Percentiles rank a stretch among this genome's conserved stretches.
phyloP scores from a whole-genome alignment of 352 stramenopile genomes.

The Phytophthora kernoviae region DNA sequence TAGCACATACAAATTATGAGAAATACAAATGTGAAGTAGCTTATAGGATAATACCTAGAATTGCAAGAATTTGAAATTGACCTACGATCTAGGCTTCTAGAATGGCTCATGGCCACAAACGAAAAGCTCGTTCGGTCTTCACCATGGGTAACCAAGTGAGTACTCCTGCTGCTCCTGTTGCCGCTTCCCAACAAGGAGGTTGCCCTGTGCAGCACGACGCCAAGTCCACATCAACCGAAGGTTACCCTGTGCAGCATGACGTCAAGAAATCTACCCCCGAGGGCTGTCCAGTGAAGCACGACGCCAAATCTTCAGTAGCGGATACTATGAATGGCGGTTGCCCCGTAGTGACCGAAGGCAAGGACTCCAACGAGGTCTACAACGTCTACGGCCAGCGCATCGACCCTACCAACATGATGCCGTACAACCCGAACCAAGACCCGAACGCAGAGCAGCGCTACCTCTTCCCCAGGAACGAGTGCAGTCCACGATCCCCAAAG shows the following conservation, averaged over 20 bases:
- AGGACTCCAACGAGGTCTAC: constrained; percentile 86
- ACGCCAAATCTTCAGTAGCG: constrained; percentile 29
- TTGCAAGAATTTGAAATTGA: too few species aligned
- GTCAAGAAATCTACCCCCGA: constrained; percentile 28
- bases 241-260: constrained; percentile 68
- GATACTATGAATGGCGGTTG: constrained; percentile 49
- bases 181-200: constrained; percentile 18
- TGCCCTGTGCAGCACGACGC: constrained; percentile 66
- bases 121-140: not conserved
- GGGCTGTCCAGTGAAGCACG: constrained; percentile 78
- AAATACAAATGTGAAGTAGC: not conserved
- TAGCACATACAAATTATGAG: constrained; percentile 1
- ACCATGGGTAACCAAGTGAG: constrained; percentile 78
- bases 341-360: constrained; percentile 52
- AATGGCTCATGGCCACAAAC: constrained; percentile 9
- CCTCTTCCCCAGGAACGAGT: constrained; percentile 93
- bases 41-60: too few species aligned
- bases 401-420: constrained; percentile 99
- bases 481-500: constrained; percentile 96
- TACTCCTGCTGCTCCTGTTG: constrained; percentile 24
- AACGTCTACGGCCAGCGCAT: constrained; percentile 98
- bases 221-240: constrained; percentile 30
- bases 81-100: too few species aligned
- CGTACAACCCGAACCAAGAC: constrained; percentile 95
- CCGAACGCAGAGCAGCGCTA: constrained; percentile 91